Evolutionary conservation across 2,329 filamentous ascomycete genomes (phyloP).

Genomic region (Monilinia aucupariae): DNA sequence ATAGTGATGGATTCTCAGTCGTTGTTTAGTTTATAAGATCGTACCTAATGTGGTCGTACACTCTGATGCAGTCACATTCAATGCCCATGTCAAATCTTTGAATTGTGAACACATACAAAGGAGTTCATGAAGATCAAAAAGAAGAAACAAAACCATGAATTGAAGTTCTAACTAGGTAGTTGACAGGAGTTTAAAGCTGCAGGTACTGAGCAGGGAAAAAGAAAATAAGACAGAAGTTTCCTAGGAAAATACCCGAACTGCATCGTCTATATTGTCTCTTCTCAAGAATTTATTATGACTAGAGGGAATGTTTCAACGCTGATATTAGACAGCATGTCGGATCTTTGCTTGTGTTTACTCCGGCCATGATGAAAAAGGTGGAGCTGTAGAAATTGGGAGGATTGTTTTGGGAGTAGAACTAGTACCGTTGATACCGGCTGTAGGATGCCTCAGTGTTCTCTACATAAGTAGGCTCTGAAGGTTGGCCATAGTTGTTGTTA

Average conservation of each 20-base stretch:
- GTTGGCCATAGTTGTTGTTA: background rate
- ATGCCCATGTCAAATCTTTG: too few species aligned
- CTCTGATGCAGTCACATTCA: too few species aligned
- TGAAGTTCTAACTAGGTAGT: background rate
- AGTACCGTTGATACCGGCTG: background rate
- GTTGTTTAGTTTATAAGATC: too few species aligned
- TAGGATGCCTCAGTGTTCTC: background rate
- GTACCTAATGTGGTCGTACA: too few species aligned
- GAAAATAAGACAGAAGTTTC: background rate
- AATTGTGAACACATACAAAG: too few species aligned
- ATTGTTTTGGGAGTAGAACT: background rate
- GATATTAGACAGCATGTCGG: background rate
- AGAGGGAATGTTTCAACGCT: too few species aligned
- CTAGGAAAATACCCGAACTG: background rate
- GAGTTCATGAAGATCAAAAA: background rate
- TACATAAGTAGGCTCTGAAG: background rate
- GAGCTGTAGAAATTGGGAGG: background rate
- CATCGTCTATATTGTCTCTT: background rate
- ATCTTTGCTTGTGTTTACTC: background rate
- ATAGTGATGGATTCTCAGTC: too few species aligned
- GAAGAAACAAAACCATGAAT: background rate
- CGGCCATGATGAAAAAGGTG: background rate
- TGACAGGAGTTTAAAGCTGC: background rate
- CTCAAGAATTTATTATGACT: background rate
- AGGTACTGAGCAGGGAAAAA: background rate